Evolutionary conservation across 2,329 filamentous ascomycete genomes (phyloP), one percentile per base, ranked within the genome.

Genomic region (Hypomyces rosellus): DNA sequence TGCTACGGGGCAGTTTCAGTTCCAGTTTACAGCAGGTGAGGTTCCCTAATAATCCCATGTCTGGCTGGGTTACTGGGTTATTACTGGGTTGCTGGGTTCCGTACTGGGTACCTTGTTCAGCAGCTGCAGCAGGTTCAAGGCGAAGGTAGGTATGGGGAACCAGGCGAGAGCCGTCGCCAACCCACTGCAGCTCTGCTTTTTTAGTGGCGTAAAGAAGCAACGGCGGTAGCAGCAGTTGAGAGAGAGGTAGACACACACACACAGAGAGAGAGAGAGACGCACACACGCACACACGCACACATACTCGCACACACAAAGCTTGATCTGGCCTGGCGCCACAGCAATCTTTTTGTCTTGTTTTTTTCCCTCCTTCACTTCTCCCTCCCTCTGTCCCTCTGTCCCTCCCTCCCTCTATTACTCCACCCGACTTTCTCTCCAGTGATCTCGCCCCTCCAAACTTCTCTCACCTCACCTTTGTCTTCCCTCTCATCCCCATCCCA

Each of bases 401-500:
- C 55, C 56, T 55, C 55, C 47, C 58, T 49, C 54, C 38, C 46
- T 22, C 38, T 33, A 37, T 42, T 43, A 37, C 46, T 43, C 46
- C 40, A 48, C 46, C 42, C 45, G 45, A 48, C 50, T 45, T 50
- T 56, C 49, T 46, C 48, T 46, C 48, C 25, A 30, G 36, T 46
- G 41, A 48, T 50, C 40, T 39, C 41, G 39, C 44, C 43, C 48
- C 48, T 50, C 48, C 48, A 40, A 25, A 45, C 47, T 44, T 38
- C 36, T 38, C 42, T 52, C 59, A 56, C 54, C 51, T 62, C 57
- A 56, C 58, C 52, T 57, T 30, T 41, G 15, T 30, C 48, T 45
- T 51, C 53, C 49, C 45, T 54, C 53, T 59, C 54, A 56, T 55
- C 53, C 52, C 54, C 54, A 51, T 61, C 58, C 64, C 61, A 58